Conservation (phyloP, 805 yeast species). For the Lachancea meyersii region DNA sequence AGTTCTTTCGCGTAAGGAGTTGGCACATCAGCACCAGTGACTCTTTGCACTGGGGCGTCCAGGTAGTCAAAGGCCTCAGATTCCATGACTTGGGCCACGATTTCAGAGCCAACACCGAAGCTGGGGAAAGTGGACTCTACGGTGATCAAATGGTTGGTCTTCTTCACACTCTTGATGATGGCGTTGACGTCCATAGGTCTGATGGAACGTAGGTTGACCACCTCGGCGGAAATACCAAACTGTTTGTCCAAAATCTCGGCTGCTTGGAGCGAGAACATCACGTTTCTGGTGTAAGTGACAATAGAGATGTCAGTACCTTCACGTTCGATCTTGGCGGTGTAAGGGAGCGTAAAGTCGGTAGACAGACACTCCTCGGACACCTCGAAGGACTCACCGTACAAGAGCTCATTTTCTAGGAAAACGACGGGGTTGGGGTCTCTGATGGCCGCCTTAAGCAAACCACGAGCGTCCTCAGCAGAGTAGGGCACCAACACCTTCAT, state of each 20-base stretch:
- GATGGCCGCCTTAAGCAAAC: slow-evolving; percentile 90
- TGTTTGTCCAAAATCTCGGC: slow-evolving; percentile 81
- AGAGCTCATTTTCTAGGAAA: slow-evolving; percentile 90
- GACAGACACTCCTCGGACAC: slow-evolving; percentile 83
- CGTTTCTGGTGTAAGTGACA: slow-evolving; percentile 89
- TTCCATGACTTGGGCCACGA: slow-evolving; percentile 96
- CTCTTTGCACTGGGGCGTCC: slow-evolving; percentile 98
- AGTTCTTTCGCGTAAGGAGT: slow-evolving; percentile 95
- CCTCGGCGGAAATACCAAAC: slow-evolving; percentile 86
- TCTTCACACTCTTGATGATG: slow-evolving; percentile 81
- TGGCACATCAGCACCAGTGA: slow-evolving; percentile 99
- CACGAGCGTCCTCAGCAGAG: slow-evolving; percentile 93
- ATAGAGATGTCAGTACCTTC: slow-evolving; percentile 88
- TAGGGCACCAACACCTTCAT: slow-evolving; percentile 93
- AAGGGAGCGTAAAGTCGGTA: slow-evolving; percentile 85
- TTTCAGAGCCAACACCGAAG: slow-evolving; percentile 97
- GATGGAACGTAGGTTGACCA: slow-evolving; percentile 90
- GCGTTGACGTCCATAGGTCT: slow-evolving; percentile 92
- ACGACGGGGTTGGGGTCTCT: slow-evolving; percentile 98
- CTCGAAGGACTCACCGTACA: slow-evolving; percentile 88
- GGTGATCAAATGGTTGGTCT: slow-evolving; percentile 92
- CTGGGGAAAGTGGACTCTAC: slow-evolving; percentile 98
- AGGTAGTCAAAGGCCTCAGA: slow-evolving; percentile 96
- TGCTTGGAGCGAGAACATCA: slow-evolving; percentile 78
- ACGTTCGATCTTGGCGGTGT: slow-evolving; percentile 90